Conservation (phyloP, 2,329 filamentous ascomycete species). For the Dothistroma pini region DNA sequence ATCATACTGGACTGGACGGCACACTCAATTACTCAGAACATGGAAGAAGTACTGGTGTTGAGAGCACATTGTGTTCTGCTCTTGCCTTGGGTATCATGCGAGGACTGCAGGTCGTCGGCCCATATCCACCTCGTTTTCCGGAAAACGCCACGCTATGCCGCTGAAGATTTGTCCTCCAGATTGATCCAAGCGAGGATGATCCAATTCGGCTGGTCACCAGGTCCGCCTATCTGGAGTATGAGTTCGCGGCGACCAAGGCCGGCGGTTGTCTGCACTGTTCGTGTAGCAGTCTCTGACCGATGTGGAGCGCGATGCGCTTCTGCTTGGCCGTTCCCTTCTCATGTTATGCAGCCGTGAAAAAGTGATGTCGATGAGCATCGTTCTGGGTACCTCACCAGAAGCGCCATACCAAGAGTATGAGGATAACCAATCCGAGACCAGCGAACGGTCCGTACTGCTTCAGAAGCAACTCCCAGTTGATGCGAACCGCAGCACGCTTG, state of each 20-base stretch:
- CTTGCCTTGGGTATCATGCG: slow-evolving; percentile 27
- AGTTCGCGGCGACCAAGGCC: neutral
- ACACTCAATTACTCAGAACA: neutral
- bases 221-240: neutral
- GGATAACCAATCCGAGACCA: slow-evolving; percentile 72
- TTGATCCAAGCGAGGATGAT: neutral
- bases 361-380: neutral
- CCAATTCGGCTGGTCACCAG: neutral
- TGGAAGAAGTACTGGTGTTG: neutral
- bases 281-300: neutral
- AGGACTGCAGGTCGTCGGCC: slow-evolving; percentile 15
- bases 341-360: neutral
- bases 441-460: slow-evolving; percentile 96
- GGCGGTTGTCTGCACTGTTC: neutral
- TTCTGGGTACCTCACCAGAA: slow-evolving; percentile 50
- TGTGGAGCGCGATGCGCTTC: neutral
- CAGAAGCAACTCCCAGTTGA: slow-evolving; percentile 95
- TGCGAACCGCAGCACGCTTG: slow-evolving; percentile 82
- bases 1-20: neutral
- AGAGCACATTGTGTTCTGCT: slow-evolving; percentile 15
- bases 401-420: slow-evolving; percentile 86
- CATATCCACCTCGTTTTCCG: slow-evolving; percentile 14
- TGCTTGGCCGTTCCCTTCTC: neutral
- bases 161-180: slow-evolving; percentile 3
- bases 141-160: slow-evolving; percentile 27